Evolutionary conservation across 169 alveolate species (phyloP).

Genomic region (Cryptosporidium bovis): DNA sequence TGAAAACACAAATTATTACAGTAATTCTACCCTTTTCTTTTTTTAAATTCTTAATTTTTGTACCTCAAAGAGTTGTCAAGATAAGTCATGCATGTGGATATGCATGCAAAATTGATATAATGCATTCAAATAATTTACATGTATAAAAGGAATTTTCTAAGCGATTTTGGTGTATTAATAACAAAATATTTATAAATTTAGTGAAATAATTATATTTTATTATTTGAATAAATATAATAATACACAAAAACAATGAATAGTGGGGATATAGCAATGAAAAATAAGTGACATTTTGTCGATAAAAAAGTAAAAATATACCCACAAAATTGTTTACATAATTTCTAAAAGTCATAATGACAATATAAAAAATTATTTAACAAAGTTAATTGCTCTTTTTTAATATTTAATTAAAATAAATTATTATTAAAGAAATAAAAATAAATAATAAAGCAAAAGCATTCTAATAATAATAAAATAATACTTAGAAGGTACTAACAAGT

Average conservation of each 20-base stretch:
- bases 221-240: constrained; percentile 2
- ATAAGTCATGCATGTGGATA: not conserved
- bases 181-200: not conserved
- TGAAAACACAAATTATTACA: no score
- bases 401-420: constrained; percentile 17
- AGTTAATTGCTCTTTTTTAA: not conserved
- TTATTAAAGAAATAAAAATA: not conserved
- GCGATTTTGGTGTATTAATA: not conserved
- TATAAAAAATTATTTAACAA: constrained; percentile 28
- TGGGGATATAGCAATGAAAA: constrained; percentile 22
- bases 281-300: constrained; percentile 50
- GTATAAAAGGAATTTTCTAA: not conserved
- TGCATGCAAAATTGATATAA: constrained; percentile 4
- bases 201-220: constrained; percentile 4
- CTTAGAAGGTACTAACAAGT: no score
- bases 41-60: not conserved
- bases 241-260: constrained; percentile 7
- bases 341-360: constrained; percentile 38
- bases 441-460: not conserved
- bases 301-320: constrained; percentile 24
- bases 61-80: not conserved
- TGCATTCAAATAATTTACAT: no score
- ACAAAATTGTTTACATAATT: not conserved
- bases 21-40: no score
- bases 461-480: not conserved